phyloP scores from a whole-genome alignment of 2,329 filamentous ascomycete genomes.

The Cladobotryum protrusum region DNA sequence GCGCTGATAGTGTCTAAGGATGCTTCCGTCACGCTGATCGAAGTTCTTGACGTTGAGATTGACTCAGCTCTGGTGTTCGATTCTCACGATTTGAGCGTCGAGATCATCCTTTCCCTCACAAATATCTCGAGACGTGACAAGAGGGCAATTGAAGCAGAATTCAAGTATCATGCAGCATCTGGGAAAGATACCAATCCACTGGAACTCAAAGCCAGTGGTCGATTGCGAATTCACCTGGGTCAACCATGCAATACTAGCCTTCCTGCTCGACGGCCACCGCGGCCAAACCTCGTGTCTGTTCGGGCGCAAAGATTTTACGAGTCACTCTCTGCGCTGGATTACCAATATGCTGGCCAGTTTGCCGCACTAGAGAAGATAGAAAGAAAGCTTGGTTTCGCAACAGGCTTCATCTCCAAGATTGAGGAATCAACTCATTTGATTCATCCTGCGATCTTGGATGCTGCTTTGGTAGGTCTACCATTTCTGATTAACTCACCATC shows the following conservation, averaged over 20 bases:
- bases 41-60: conserved; percentile 5
- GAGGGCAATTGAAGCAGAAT: neutral
- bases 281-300: neutral
- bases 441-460: neutral
- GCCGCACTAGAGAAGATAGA: neutral
- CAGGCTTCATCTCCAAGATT: no score
- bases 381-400: neutral
- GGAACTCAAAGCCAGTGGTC: neutral
- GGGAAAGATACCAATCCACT: neutral
- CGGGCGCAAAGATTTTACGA: neutral
- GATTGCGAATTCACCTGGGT: neutral
- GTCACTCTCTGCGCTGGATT: neutral
- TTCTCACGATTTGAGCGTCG: neutral
- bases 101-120: neutral
- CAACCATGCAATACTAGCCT: conserved; percentile 6
- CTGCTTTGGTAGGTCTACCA: neutral
- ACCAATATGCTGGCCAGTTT: neutral
- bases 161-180: neutral
- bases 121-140: neutral
- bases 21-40: neutral
- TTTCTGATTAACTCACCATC: neutral
- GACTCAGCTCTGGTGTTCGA: conserved; percentile 2
- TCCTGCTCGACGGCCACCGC: neutral
- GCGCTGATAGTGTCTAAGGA: neutral
- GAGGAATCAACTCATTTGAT: neutral